Conservation (phyloP, 192 early-diverging fungal genomes). For the Backusella tuberculispora region DNA sequence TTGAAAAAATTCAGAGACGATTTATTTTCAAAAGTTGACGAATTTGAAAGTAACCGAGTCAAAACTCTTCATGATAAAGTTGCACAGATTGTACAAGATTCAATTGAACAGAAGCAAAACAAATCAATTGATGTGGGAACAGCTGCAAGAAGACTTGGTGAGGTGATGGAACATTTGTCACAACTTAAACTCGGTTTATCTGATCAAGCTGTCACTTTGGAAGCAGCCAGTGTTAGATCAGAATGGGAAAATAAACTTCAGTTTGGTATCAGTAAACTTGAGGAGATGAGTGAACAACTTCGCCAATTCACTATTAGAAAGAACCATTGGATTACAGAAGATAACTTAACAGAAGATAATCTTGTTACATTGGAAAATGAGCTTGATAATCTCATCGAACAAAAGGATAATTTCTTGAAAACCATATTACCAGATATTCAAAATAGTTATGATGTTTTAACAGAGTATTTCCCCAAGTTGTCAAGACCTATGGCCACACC, state of each 20-base stretch:
- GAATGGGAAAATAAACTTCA: slow-evolving; percentile 24
- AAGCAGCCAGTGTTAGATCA: slow-evolving; percentile 18
- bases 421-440: slow-evolving; percentile 22
- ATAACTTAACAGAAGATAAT: slow-evolving; percentile 13
- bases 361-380: slow-evolving; percentile 22
- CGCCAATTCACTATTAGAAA: slow-evolving; percentile 31
- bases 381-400: slow-evolving; percentile 13
- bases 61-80: slow-evolving; percentile 30
- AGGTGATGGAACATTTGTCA: slow-evolving; percentile 21
- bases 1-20: background rate
- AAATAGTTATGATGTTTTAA: slow-evolving; percentile 29
- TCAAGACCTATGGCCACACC: slow-evolving; percentile 31
- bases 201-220: slow-evolving; percentile 25
- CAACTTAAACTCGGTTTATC: slow-evolving; percentile 25
- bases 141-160: slow-evolving; percentile 24
- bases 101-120: slow-evolving; percentile 21
- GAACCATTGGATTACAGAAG: slow-evolving; percentile 23
- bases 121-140: slow-evolving; percentile 17
- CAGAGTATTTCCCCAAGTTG: slow-evolving; percentile 27
- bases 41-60: slow-evolving; percentile 30
- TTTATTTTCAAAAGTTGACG: slow-evolving; percentile 13
- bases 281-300: slow-evolving; percentile 29
- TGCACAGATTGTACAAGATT: slow-evolving; percentile 20
- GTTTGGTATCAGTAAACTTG: slow-evolving; percentile 10
- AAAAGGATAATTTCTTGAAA: slow-evolving; percentile 17